These are phyloP conservation scores for Penicillium turbatum DNA, from an alignment of 495 filamentous ascomycete genomes.

Conservation along the genomic window DNA sequence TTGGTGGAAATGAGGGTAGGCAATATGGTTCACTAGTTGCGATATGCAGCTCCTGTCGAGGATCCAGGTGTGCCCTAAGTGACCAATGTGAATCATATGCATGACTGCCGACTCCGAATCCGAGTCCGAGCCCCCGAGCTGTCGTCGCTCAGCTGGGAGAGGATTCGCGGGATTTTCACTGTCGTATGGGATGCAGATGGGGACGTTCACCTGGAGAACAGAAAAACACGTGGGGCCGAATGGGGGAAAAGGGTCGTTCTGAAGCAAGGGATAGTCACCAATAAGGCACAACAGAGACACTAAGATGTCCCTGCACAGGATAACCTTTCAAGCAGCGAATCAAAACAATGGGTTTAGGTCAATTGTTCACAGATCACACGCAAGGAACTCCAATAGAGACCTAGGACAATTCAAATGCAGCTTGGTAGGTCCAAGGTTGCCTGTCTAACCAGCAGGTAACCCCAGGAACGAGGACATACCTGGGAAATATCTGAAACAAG, in stretches of 20 bases:
- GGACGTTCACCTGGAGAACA: slow-evolving; percentile 4
- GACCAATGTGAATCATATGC: slow-evolving; percentile 20
- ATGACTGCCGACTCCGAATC: slow-evolving; percentile 11
- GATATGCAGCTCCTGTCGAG: not conserved
- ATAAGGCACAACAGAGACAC: slow-evolving; percentile 1
- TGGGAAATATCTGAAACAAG: slow-evolving; percentile 6
- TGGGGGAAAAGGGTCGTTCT: slow-evolving; percentile 13
- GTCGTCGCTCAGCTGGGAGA: slow-evolving; percentile 1
- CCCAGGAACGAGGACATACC: not conserved
- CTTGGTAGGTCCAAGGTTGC: slow-evolving; percentile 2
- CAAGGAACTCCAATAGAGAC: slow-evolving; percentile 25
- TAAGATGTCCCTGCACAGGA: slow-evolving; percentile 11
- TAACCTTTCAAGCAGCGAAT: not conserved
- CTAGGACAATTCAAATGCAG: slow-evolving; percentile 2
- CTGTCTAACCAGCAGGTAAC: not conserved
- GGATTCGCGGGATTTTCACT: slow-evolving; percentile 6
- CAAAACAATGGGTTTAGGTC: not conserved
- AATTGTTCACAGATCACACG: slow-evolving; percentile 19
- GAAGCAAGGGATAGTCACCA: slow-evolving; percentile 18
- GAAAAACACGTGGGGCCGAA: slow-evolving; percentile 18
- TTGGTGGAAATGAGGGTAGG: not conserved
- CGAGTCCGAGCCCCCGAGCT: slow-evolving; percentile 13
- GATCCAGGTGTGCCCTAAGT: slow-evolving; percentile 7
- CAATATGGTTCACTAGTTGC: not conserved
- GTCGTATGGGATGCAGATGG: not conserved